Evolutionary conservation across 2,329 filamentous ascomycete genomes (phyloP), one percentile per base, ranked within the genome.

Genomic region (Orbilia oligospora): DNA sequence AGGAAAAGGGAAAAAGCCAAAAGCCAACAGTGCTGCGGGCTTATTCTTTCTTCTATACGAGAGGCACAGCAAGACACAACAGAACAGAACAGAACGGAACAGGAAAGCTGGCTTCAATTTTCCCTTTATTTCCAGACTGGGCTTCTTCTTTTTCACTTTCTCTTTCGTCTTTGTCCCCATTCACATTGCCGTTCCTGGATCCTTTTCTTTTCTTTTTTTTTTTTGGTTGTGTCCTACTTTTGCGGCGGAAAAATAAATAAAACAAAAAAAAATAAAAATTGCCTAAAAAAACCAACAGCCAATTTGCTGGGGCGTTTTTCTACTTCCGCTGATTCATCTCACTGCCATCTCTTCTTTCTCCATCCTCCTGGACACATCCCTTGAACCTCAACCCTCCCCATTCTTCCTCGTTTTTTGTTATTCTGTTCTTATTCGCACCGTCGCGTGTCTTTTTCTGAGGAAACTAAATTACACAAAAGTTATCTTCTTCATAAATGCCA

Each of bases 401-500:
- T 51, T 61, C 20, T 44, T 58, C n/a, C 22, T 58, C 33, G 9
- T 10, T 58, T 5, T 30, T 41, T 70, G n/a, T 41, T 38, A 38
- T 71, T 46, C 9, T 1, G 12, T 18, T 6, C 33, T 27, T 41
- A 61, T 67, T 71, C 70, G 30, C 56, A 61, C 27, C 36, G 33
- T 61, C 56, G 56, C 56, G 56, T 61, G 18, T 61, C 56, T 12
- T 44, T 61, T 61, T 44, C 36, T 44, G 36, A 65, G 44, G 61
- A 38, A 65, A 61, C 36, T 33, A 49, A 64, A n/a, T n/a, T 14
- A 16, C 41, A 33, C 8, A 49, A 49, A 30, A 51, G 46, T 49
- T 49, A 33, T 69, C 33, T 58, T 9, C 46, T 27, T 12, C 58
- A 77, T 71, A 82, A 80, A 80, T 81, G 81, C 81, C 75, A 71